Evolutionary conservation across 768 basidiomycete species (phyloP).

Genomic region (Tricholoma hemisulphureum): DNA sequence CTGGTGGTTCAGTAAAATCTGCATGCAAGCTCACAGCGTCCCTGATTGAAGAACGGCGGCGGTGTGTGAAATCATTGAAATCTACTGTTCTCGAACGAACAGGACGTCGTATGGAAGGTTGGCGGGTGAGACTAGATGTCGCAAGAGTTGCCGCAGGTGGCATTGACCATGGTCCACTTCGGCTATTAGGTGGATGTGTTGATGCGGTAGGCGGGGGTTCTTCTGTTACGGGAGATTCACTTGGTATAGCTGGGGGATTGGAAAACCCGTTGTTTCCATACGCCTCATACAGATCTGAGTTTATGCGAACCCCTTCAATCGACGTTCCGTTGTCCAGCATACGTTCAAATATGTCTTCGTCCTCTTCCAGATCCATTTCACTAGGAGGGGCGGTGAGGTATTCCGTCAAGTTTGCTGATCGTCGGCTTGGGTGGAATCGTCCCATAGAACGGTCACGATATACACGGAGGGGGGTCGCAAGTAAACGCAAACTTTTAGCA

Average conservation of each 20-base stretch:
- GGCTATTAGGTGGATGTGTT: slow-evolving; percentile 22
- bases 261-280: slow-evolving; percentile 33
- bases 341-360: slow-evolving; percentile 61
- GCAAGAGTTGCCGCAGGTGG: slow-evolving; percentile 17
- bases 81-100: slow-evolving; percentile 55
- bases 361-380: slow-evolving; percentile 62
- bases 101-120: slow-evolving; percentile 61
- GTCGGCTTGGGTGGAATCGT: slow-evolving; percentile 37
- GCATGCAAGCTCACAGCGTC: slow-evolving; percentile 29
- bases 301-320: slow-evolving; percentile 56
- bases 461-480: slow-evolving; percentile 52
- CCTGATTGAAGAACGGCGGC: slow-evolving; percentile 54
- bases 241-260: slow-evolving; percentile 20
- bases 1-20: slow-evolving; percentile 27
- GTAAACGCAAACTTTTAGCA: slow-evolving; percentile 55
- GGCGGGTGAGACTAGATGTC: slow-evolving; percentile 44
- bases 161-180: slow-evolving; percentile 35
- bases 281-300: slow-evolving; percentile 65
- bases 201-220: slow-evolving; percentile 25
- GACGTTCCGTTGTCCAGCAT: slow-evolving; percentile 38
- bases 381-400: slow-evolving; percentile 52
- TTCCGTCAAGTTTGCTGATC: slow-evolving; percentile 46
- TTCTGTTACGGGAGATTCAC: slow-evolving; percentile 37
- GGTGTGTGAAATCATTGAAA: slow-evolving; percentile 70
- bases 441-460: slow-evolving; percentile 43